A percentile compares a stretch with the other conserved stretches of the same genome.
These are phyloP conservation scores for Moricandia moricandioides DNA, from an alignment of 345 rosid genomes.

Conservation along the genomic window DNA sequence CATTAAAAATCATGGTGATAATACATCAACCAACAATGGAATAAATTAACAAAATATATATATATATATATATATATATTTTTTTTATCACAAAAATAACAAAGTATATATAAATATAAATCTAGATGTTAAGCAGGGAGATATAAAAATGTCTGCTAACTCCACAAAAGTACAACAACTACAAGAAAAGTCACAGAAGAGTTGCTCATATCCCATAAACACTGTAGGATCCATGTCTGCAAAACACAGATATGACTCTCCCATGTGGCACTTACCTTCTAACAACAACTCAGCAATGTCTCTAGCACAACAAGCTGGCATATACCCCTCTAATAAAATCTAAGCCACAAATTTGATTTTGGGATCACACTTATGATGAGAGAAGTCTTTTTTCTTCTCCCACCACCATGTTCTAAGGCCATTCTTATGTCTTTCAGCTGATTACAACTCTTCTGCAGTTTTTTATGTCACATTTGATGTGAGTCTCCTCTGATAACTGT, in stretches of 20 bases:
- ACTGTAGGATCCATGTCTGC: conserved; percentile 36
- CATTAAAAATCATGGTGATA: neutral
- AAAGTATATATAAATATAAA: neutral
- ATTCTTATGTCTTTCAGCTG: neutral
- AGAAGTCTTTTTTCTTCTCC: conserved; percentile 16
- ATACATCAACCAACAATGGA: neutral
- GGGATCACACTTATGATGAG: conserved; percentile 6
- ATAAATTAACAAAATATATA: neutral
- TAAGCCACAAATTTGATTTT: conserved; percentile 28
- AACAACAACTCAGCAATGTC: conserved; percentile 35
- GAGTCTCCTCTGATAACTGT: conserved; percentile 22
- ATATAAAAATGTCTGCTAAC: conserved; percentile 1
- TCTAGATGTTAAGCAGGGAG: neutral
- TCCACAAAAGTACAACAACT: conserved; percentile 17
- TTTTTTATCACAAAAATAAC: too few species aligned
- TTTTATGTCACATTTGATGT: conserved; percentile 20
- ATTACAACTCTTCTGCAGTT: conserved; percentile 19
- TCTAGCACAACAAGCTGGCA: conserved; percentile 25
- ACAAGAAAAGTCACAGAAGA: conserved; percentile 21
- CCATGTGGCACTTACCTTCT: conserved; percentile 30
- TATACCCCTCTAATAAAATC: conserved; percentile 14
- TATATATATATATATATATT: too few species aligned
- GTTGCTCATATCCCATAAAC: conserved; percentile 22
- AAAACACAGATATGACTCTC: conserved; percentile 8
- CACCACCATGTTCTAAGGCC: conserved; percentile 38